These are phyloP conservation scores for Ophiostoma triangulosporum DNA, from an alignment of 2,329 filamentous ascomycete genomes.

Conservation along the genomic window DNA sequence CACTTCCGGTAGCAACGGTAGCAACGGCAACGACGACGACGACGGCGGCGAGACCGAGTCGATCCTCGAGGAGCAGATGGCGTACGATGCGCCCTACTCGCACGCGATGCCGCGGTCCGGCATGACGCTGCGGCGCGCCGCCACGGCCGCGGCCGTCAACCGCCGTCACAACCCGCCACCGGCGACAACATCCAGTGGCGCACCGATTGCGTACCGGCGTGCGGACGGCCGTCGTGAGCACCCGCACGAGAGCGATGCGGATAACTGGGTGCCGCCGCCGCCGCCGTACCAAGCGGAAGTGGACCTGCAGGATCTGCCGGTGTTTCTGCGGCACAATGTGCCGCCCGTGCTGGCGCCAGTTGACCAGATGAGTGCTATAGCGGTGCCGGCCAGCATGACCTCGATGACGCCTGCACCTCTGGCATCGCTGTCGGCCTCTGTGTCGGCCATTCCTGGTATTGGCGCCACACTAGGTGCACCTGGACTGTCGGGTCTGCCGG, in stretches of 20 bases:
- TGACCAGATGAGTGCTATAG: not conserved
- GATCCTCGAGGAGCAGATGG: conserved; percentile 39
- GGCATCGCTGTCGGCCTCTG: not conserved
- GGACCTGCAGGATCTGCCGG: conserved; percentile 41
- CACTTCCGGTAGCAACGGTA: not conserved
- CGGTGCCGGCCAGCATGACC: not conserved
- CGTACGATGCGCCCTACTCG: conserved; percentile 57
- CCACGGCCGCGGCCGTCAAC: conserved; percentile 62
- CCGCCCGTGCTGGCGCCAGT: conserved; percentile 12
- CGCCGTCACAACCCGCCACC: conserved; percentile 50
- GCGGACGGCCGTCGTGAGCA: conserved; percentile 59
- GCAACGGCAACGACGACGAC: not conserved
- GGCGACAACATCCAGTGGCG: conserved; percentile 36
- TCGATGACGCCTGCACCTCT: conserved; percentile 3
- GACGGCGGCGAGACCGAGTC: conserved; percentile 31
- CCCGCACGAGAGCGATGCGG: conserved; percentile 75
- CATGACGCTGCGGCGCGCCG: conserved; percentile 57
- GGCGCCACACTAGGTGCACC: conserved; percentile 6
- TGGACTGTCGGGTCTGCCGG: not conserved
- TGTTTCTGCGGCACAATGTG: conserved; percentile 36
- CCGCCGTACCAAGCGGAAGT: conserved; percentile 59
- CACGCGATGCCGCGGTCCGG: conserved; percentile 59
- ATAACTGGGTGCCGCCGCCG: conserved; percentile 78
- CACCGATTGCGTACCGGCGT: conserved; percentile 48
- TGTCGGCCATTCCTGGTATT: conserved; percentile 1